Evolutionary conservation across 2,329 filamentous ascomycete species (phyloP).

Genomic region (Cladosporium velox): DNA sequence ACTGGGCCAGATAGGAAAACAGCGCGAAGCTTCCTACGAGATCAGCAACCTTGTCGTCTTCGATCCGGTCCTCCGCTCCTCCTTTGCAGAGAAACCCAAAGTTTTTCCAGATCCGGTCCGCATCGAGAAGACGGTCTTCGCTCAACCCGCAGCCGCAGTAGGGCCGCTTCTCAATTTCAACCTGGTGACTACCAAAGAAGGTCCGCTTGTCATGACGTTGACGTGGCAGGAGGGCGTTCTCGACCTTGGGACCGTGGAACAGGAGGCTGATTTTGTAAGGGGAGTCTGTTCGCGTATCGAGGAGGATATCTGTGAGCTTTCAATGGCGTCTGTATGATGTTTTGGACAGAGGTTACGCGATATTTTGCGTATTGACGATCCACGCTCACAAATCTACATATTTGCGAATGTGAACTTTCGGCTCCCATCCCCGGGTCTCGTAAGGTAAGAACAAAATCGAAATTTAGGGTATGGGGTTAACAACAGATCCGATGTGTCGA

Average conservation of each 20-base stretch:
- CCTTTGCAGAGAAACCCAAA: neutral
- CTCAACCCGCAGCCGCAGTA: conserved; percentile 46
- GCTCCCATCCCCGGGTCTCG: too few relatives aligned
- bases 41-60: conserved; percentile 50
- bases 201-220: conserved; percentile 42
- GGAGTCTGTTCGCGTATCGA: neutral
- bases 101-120: conserved; percentile 10
- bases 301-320: neutral
- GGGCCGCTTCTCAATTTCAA: conserved; percentile 46
- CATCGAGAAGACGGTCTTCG: conserved; percentile 46
- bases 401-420: neutral
- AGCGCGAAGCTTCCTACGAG: conserved; percentile 47
- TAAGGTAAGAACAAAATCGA: too few relatives aligned
- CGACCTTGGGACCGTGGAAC: conserved; percentile 36
- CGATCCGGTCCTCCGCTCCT: conserved; percentile 22
- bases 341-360: too few relatives aligned
- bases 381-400: neutral
- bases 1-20: conserved; percentile 40
- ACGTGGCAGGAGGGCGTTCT: conserved; percentile 50
- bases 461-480: neutral
- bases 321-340: neutral
- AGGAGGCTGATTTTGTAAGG: neutral
- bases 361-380: too few relatives aligned
- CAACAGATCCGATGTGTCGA: neutral
- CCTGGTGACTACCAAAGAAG: conserved; percentile 44